Conservation (phyloP, 352 stramenopile species). For the Phytophthora capsici region DNA sequence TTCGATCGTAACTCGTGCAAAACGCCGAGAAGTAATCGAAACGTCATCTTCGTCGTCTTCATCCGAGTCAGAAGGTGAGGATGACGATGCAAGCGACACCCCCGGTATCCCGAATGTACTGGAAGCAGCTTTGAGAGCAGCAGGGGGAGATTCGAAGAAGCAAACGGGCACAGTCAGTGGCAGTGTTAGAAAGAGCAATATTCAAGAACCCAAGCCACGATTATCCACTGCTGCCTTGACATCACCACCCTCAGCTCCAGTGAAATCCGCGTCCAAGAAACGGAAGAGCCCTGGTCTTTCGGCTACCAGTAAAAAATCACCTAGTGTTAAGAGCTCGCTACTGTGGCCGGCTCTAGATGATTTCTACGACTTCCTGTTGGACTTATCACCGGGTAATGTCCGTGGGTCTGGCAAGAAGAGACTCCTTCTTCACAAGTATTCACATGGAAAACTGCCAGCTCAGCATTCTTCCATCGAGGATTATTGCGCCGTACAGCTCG, state of each 20-base stretch:
- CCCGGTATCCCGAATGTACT: slow-evolving; percentile 45
- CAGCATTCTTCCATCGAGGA: slow-evolving; percentile 56
- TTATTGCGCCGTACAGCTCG: slow-evolving; percentile 64
- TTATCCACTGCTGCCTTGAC: neutral
- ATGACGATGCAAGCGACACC: slow-evolving; percentile 10
- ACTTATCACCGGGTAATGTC: slow-evolving; percentile 57
- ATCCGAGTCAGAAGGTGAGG: slow-evolving; percentile 42
- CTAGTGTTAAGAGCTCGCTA: slow-evolving; percentile 59
- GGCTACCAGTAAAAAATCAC: slow-evolving; percentile 15
- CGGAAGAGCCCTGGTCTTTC: slow-evolving; percentile 13
- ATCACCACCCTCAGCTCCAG: slow-evolving; percentile 1
- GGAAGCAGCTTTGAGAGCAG: slow-evolving; percentile 63
- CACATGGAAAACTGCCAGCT: slow-evolving; percentile 42
- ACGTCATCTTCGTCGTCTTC: slow-evolving; percentile 45
- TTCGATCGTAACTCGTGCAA: slow-evolving; percentile 13
- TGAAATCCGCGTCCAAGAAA: slow-evolving; percentile 29
- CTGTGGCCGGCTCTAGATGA: slow-evolving; percentile 79
- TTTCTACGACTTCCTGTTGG: slow-evolving; percentile 80
- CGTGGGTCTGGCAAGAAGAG: slow-evolving; percentile 38
- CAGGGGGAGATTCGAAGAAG: slow-evolving; percentile 20
- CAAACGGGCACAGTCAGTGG: neutral
- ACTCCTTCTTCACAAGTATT: slow-evolving; percentile 38
- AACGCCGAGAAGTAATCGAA: slow-evolving; percentile 18
- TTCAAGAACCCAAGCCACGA: neutral
- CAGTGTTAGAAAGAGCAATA: neutral